These are phyloP conservation scores for Magnusiomyces tetraspermus DNA, from an alignment of 1,139 yeast genomes.

Conservation along the genomic window DNA sequence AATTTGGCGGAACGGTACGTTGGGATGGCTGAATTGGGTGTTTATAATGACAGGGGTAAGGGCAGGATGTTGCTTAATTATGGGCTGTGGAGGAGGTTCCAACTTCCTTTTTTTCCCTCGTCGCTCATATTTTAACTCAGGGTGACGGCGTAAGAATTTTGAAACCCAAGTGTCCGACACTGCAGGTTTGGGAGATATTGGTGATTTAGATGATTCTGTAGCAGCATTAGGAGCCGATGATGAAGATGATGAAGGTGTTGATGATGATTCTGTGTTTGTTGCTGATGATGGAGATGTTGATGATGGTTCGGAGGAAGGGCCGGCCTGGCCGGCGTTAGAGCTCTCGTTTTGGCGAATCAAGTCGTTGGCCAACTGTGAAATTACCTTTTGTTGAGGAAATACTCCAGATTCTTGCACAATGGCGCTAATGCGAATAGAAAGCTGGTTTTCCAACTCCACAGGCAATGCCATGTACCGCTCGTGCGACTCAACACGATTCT, in stretches of 20 bases:
- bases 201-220: neutral
- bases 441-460: conserved; percentile 3
- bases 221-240: neutral
- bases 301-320: neutral
- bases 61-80: neutral
- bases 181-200: neutral
- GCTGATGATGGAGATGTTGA: neutral
- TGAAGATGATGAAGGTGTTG: neutral
- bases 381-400: conserved; percentile 8
- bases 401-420: conserved; percentile 2
- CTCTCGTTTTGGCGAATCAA: conserved; percentile 2
- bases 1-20: neutral
- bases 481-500: conserved; percentile 7
- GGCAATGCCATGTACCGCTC: conserved; percentile 10
- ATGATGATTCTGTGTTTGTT: neutral
- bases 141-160: conserved; percentile 9
- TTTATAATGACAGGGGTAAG: neutral
- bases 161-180: conserved; percentile 11
- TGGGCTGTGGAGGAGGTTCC: neutral
- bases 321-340: neutral
- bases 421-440: conserved; percentile 1
- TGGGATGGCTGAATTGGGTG: neutral
- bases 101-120: neutral
- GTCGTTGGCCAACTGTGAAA: conserved; percentile 6
- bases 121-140: conserved; percentile 8